Evolutionary conservation across 2,329 filamentous ascomycete species (phyloP).

Genomic region (Graphilbum ipis-grandicollis): DNA sequence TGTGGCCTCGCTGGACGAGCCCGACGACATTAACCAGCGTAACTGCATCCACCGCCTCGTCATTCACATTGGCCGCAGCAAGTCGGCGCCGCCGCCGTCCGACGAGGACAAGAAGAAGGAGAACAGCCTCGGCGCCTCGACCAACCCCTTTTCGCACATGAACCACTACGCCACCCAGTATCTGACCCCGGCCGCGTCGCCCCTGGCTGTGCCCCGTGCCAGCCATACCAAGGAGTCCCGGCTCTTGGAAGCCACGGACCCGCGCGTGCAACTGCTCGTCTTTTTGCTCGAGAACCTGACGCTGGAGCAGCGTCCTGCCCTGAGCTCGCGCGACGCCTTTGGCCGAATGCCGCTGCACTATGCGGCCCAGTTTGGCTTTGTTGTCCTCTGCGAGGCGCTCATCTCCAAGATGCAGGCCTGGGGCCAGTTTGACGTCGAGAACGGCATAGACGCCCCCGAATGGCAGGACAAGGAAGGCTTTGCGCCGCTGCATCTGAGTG

Average conservation of each 20-base stretch:
- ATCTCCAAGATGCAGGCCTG: constrained; percentile 81
- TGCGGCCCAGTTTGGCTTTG: constrained; percentile 85
- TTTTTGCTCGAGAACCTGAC: constrained; percentile 51
- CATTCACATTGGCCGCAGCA: constrained; percentile 76
- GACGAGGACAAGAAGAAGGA: neutral
- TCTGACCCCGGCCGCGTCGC: constrained; percentile 61
- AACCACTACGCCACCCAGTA: constrained; percentile 47
- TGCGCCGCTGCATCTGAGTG: constrained; percentile 79
- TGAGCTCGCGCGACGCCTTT: constrained; percentile 57
- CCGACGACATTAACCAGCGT: constrained; percentile 82
- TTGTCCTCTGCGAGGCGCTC: constrained; percentile 73
- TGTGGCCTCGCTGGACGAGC: constrained; percentile 60
- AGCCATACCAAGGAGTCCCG: constrained; percentile 51
- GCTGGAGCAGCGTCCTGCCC: constrained; percentile 46
- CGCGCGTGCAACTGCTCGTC: constrained; percentile 51
- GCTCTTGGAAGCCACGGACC: constrained; percentile 50
- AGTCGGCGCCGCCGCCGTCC: constrained; percentile 19
- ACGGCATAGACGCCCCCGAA: constrained; percentile 69
- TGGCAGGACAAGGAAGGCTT: constrained; percentile 93
- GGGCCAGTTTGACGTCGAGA: constrained; percentile 67
- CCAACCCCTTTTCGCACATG: constrained; percentile 27
- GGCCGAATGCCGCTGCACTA: constrained; percentile 82
- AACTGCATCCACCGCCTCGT: constrained; percentile 89
- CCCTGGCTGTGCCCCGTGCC: constrained; percentile 40
- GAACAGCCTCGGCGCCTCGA: neutral